Evolutionary conservation across 345 rosid species (phyloP), one percentile per base, ranked within the genome.

Genomic region (Aurinia saxatilis): DNA sequence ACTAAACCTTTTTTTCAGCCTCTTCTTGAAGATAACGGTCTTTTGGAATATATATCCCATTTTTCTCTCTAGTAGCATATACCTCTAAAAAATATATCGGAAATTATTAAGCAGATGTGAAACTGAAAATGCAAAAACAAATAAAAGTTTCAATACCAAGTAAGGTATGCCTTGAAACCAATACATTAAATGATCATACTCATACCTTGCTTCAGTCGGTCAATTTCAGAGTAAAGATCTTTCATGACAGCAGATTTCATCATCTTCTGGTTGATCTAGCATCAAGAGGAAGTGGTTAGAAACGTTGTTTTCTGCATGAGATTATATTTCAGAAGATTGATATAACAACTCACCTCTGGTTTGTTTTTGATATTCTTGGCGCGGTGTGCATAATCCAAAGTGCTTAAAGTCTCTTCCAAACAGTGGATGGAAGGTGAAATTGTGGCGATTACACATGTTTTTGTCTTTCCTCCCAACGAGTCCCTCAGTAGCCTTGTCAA

Each of bases 351-450:
- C 60, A 89, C 98, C 92, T 95, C 96, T 62, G 97, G 99, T 75
- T 83, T 90, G 79, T 95, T 95, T 86, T 86, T 95, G 78, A 95
- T 95, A 73, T 90, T 95, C 78, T 95, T 95, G 73, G 99, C 97
- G 16, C 97, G 96, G 57, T 95, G 87, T n/a, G 97, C 97, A 76
- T 95, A 90, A 75, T 95, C 97, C 36, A 95, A 71, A 70, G 99
- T 95, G 78, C 90, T 93, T 65, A 93, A 89, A 30, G 99, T 93
- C 81, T 93, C 99, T 76, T 93, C 97, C 80, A 93, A 73, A 78
- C 86, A 90, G 72, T 84, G 88, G 37, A 90, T 82, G 35, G 95
- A 93, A 40, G 97, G 95, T 42, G 99, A 87, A 74, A 93, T 73
- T 8, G 97, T 95, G 56, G 99, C 99, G n/a, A 95, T 95, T 45